Conservation (phyloP, 768 basidiomycete genomes). For the Boletus huronensis region DNA sequence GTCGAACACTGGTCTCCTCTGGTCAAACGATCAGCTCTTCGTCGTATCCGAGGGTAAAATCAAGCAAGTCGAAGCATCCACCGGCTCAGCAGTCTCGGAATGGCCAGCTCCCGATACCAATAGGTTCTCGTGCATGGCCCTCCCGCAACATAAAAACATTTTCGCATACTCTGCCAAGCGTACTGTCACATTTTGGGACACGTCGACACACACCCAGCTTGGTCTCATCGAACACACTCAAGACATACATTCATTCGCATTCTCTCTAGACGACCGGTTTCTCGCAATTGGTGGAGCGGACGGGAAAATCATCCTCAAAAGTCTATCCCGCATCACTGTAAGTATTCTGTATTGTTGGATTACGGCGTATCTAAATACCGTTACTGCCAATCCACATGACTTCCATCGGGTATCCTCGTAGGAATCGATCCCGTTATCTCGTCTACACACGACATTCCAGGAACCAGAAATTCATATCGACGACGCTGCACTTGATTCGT, state of each 20-base stretch:
- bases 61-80: neutral
- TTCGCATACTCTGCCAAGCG: neutral
- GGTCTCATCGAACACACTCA: neutral
- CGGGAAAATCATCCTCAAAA: neutral
- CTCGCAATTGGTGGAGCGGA: neutral
- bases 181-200: neutral
- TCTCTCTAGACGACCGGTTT: neutral
- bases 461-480: neutral
- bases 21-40: neutral
- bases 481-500: neutral
- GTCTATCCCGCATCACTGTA: neutral
- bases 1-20: too few species aligned
- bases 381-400: too few species aligned
- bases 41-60: neutral
- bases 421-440: too few species aligned
- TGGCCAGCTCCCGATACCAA: neutral
- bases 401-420: too few species aligned
- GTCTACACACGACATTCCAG: neutral
- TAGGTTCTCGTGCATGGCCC: neutral
- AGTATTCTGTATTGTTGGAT: neutral
- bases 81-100: neutral
- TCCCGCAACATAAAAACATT: neutral
- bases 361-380: neutral
- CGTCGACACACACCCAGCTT: neutral
- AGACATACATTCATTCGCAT: neutral